Conservation (phyloP, 2,329 filamentous ascomycete species). For the Colletotrichum sublineola region DNA sequence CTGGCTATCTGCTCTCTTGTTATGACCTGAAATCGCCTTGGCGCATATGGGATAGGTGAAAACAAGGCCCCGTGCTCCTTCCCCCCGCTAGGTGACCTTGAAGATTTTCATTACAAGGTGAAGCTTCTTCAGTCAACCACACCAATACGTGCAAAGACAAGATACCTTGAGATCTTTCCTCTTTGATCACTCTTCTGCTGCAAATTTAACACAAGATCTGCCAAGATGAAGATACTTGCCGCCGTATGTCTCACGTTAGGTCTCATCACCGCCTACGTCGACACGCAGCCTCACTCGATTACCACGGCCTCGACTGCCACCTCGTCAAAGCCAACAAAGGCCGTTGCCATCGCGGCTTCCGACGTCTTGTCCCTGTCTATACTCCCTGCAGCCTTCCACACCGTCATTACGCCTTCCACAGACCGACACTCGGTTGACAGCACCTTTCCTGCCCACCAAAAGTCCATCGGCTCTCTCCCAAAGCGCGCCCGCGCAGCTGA, state of each 20-base stretch:
- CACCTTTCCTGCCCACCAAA: neutral
- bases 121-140: neutral
- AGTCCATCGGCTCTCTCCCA: too few relatives aligned
- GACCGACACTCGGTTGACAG: neutral
- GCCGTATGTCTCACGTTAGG: neutral
- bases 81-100: neutral
- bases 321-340: neutral
- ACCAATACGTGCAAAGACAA: neutral
- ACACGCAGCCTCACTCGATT: neutral
- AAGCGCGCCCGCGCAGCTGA: neutral
- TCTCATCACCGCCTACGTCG: neutral
- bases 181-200: accelerated
- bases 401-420: neutral
- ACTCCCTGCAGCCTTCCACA: neutral
- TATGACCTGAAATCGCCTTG: too few relatives aligned
- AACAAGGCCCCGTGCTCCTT: too few relatives aligned
- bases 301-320: neutral
- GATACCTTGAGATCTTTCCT: neutral
- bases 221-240: neutral
- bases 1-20: neutral
- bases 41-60: too few relatives aligned
- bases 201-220: neutral
- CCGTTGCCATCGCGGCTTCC: neutral
- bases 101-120: neutral
- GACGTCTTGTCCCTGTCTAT: too few relatives aligned